A percentile compares a stretch with the other conserved stretches of the same genome.
These are phyloP conservation scores for Colletotrichum paranaense DNA, from an alignment of 2,329 filamentous ascomycete species.

Conservation along the genomic window DNA sequence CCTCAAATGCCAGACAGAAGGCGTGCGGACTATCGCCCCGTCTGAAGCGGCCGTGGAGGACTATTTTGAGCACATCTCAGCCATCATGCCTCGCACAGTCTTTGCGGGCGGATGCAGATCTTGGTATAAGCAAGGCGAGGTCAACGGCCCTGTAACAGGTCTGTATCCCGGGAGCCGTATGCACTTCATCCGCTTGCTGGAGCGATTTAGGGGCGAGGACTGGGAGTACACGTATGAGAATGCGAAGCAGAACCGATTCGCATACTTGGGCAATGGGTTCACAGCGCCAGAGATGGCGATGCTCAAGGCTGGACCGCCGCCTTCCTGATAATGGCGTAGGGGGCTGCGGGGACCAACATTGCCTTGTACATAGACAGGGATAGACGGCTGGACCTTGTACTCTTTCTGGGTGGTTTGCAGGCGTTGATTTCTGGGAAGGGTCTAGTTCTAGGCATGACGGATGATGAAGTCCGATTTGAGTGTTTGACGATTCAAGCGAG, in stretches of 20 bases:
- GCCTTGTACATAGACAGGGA: neutral
- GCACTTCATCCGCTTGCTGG: slow-evolving; percentile 66
- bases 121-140: slow-evolving; percentile 62
- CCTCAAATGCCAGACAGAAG: slow-evolving; percentile 61
- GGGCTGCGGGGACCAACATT: neutral
- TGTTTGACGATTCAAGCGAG: neutral
- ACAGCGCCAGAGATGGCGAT: slow-evolving; percentile 53
- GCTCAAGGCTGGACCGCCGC: slow-evolving; percentile 28
- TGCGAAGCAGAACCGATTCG: slow-evolving; percentile 55
- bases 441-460: neutral
- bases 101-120: slow-evolving; percentile 60
- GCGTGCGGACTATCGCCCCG: slow-evolving; percentile 58
- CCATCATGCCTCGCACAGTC: slow-evolving; percentile 65
- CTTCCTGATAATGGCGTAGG: neutral
- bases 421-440: slow-evolving; percentile 17
- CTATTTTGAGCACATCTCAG: slow-evolving; percentile 59
- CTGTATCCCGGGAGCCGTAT: slow-evolving; percentile 62
- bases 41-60: slow-evolving; percentile 59
- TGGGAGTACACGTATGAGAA: slow-evolving; percentile 61
- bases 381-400: neutral
- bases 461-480: neutral
- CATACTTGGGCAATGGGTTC: slow-evolving; percentile 66
- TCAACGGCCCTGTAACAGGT: slow-evolving; percentile 58
- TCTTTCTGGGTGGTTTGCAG: slow-evolving; percentile 24
- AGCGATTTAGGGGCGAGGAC: slow-evolving; percentile 61